phyloP scores from a whole-genome alignment of 2,329 filamentous ascomycete genomes.

The Aspergillus sp. region DNA sequence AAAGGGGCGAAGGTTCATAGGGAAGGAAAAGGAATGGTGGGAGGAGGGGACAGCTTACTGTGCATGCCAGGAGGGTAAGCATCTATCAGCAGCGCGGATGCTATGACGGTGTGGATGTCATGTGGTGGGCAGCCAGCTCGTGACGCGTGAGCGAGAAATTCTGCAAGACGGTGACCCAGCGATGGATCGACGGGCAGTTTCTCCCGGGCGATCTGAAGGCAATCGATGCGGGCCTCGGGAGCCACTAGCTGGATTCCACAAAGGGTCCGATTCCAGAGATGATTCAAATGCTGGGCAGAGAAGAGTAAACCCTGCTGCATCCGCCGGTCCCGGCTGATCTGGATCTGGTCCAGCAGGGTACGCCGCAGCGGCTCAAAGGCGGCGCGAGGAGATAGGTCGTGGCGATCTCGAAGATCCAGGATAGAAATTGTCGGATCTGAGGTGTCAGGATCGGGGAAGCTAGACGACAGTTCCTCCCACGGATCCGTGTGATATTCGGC shows the following conservation, averaged over 20 bases:
- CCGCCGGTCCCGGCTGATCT: too few relatives aligned
- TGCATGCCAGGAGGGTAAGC: conserved; percentile 15
- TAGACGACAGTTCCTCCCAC: conserved; percentile 1
- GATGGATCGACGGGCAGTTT: conserved; percentile 10
- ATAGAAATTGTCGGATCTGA: not conserved
- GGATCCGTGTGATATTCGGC: not conserved
- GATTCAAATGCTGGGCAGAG: too few relatives aligned
- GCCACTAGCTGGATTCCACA: too few relatives aligned
- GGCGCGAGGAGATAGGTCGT: too few relatives aligned
- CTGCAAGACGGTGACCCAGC: not conserved
- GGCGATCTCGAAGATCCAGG: conserved; percentile 16
- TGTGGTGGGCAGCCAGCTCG: not conserved
- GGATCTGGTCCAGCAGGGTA: too few relatives aligned
- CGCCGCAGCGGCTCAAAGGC: too few relatives aligned
- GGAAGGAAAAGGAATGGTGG: not conserved
- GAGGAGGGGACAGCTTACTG: conserved; percentile 16
- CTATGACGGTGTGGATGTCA: conserved; percentile 12
- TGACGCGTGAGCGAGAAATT: conserved; percentile 1
- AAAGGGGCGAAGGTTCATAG: not conserved
- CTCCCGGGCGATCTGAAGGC: not conserved
- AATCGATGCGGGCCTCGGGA: too few relatives aligned
- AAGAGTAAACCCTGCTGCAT: too few relatives aligned
- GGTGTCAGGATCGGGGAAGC: conserved; percentile 3
- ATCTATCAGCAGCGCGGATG: conserved; percentile 26
- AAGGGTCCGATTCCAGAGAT: too few relatives aligned